Percentiles rank a stretch among this genome's conserved stretches.
Conservation (phyloP, 306 rosid species). For the Neltuma alba region DNA sequence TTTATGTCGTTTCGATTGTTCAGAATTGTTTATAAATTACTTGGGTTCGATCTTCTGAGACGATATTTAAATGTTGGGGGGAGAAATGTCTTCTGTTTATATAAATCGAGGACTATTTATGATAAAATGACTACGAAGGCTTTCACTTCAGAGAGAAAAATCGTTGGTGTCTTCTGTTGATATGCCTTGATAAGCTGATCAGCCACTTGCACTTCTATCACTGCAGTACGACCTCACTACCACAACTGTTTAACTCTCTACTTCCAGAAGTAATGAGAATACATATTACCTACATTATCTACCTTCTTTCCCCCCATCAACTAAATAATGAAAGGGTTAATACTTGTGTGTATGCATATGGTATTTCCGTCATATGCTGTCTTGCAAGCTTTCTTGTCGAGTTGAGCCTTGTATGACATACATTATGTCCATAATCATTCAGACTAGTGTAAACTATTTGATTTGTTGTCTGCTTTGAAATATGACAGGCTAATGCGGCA, state of each 20-base stretch:
- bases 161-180: neutral
- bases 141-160: neutral
- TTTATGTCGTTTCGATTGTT: neutral
- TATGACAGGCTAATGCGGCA: conserved; percentile 50
- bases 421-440: neutral
- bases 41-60: neutral
- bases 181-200: neutral
- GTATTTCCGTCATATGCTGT: neutral
- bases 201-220: neutral
- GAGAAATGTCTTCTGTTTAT: neutral
- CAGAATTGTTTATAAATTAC: conserved; percentile 20
- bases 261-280: neutral
- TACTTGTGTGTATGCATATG: neutral
- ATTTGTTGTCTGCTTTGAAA: conserved; percentile 23
- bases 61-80: neutral
- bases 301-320: neutral
- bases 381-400: neutral
- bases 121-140: neutral
- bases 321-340: neutral
- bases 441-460: neutral
- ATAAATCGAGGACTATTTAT: neutral
- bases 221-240: neutral
- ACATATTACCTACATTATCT: neutral
- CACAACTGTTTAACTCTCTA: neutral
- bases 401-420: neutral